phyloP scores from a whole-genome alignment of 306 rosid genomes.

The Hippophae tibetana region DNA sequence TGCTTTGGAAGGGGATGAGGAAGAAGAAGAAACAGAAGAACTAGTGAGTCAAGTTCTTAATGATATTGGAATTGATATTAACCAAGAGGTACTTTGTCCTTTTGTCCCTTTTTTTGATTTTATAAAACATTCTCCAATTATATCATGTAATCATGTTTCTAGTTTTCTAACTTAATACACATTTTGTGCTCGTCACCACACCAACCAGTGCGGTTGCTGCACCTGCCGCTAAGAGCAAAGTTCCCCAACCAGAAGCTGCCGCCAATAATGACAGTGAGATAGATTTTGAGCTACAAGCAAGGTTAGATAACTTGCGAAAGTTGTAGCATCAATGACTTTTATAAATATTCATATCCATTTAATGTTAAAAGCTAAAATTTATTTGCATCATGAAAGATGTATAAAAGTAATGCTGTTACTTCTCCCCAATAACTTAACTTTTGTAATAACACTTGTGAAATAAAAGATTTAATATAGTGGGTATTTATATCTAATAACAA shows the following conservation, averaged over 20 bases:
- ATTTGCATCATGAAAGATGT: conserved; percentile 15
- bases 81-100: conserved; percentile 67
- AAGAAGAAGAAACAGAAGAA: conserved; percentile 91
- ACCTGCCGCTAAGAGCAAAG: conserved; percentile 58
- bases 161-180: conserved; percentile 14
- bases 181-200: conserved; percentile 63
- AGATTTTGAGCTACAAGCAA: conserved; percentile 85
- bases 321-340: conserved; percentile 41
- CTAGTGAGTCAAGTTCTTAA: conserved; percentile 89
- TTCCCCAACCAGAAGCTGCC: conserved; percentile 67
- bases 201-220: conserved; percentile 80
- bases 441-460: no score
- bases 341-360: conserved; percentile 12
- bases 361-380: conserved; percentile 17
- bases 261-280: conserved; percentile 62
- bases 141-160: conserved; percentile 4
- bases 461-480: no score
- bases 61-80: conserved; percentile 75
- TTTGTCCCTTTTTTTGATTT: background rate
- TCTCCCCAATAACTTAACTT: no score
- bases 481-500: no score
- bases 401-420: no score
- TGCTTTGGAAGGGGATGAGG: conserved; percentile 96
- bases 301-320: conserved; percentile 78
- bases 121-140: background rate